phyloP scores from a whole-genome alignment of 75 land plant genomes.

The Pinus albicaulis region DNA sequence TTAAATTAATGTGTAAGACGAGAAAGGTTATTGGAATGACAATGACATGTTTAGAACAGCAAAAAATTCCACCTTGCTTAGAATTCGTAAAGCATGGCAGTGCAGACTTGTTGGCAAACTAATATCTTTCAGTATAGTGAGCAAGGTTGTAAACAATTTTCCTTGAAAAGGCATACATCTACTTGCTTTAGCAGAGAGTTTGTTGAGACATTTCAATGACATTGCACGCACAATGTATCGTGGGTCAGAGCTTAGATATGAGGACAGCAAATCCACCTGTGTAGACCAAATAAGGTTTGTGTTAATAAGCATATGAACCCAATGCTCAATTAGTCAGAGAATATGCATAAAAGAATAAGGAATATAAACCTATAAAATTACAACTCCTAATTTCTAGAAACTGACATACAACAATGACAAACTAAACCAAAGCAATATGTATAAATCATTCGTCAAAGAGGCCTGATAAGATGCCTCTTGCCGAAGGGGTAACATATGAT shows the following conservation, averaged over 20 bases:
- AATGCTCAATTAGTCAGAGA: neutral
- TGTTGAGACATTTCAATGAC: conserved; percentile 46
- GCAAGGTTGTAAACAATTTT: conserved; percentile 10
- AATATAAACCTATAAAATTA: neutral
- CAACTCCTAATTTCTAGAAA: neutral
- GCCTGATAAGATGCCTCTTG: neutral
- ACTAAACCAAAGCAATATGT: neutral
- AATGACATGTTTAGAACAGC: neutral
- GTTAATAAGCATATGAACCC: neutral
- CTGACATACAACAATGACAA: neutral
- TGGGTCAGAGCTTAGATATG: conserved; percentile 37
- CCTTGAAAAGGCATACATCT: conserved; percentile 8
- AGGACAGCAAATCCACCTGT: conserved; percentile 55
- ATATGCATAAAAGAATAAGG: neutral
- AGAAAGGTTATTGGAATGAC: neutral
- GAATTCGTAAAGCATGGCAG: conserved; percentile 28
- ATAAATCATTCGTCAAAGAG: neutral
- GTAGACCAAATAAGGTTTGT: neutral
- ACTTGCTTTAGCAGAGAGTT: conserved; percentile 15
- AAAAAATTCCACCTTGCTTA: conserved; percentile 33
- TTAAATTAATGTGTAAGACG: neutral
- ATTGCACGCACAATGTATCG: conserved; percentile 27
- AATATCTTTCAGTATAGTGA: conserved; percentile 19
- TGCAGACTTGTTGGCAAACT: conserved; percentile 19
- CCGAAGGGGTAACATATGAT: neutral